Conservation (phyloP, 2,329 filamentous ascomycete species). For the Diaporthe helianthi region DNA sequence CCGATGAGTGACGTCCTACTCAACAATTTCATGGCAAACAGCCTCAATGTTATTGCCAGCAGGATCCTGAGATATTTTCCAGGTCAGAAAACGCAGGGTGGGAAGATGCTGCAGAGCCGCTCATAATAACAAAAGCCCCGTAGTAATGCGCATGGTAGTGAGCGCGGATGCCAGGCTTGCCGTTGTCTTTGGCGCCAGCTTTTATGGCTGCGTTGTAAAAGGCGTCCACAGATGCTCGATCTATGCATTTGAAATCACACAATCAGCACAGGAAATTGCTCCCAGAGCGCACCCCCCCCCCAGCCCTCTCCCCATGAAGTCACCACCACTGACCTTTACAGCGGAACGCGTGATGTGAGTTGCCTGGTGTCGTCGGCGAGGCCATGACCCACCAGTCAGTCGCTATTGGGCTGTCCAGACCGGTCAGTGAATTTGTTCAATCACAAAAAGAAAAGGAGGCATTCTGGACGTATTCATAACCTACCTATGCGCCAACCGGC, state of each 20-base stretch:
- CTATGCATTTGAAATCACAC: constrained; percentile 42
- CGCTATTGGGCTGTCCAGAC: constrained; percentile 1
- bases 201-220: constrained; percentile 53
- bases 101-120: background rate
- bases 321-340: constrained; percentile 40
- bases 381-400: constrained; percentile 44
- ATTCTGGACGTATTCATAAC: background rate
- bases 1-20: background rate
- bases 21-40: constrained; percentile 40
- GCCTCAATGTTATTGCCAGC: constrained; percentile 61
- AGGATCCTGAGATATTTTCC: constrained; percentile 42
- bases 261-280: background rate
- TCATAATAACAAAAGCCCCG: constrained; percentile 54
- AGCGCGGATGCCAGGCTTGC: constrained; percentile 52
- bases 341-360: constrained; percentile 43
- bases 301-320: background rate
- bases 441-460: background rate
- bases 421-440: background rate
- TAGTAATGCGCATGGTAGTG: constrained; percentile 57
- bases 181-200: constrained; percentile 56
- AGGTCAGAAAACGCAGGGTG: background rate
- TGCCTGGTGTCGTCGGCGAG: constrained; percentile 30
- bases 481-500: constrained; percentile 29
- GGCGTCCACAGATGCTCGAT: constrained; percentile 47
- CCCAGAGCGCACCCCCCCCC: background rate